Percentiles rank a stretch among this genome's conserved stretches.
These are phyloP conservation scores for Sungouiella thailandica DNA, from an alignment of 805 yeast species.

Conservation along the genomic window DNA sequence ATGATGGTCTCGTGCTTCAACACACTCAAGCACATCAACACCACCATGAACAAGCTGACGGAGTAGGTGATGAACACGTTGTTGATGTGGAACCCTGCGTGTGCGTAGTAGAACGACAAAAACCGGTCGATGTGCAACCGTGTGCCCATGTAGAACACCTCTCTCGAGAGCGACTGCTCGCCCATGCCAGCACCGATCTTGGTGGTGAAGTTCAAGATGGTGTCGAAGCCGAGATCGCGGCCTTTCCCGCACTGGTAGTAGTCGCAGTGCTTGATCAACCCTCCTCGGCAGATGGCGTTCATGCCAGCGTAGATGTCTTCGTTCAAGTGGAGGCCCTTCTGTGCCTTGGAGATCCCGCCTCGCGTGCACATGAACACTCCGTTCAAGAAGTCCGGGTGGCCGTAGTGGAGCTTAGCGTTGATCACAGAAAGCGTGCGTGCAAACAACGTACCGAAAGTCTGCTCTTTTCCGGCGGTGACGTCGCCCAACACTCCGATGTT, in stretches of 20 bases:
- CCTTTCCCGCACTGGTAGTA: slow-evolving; percentile 97
- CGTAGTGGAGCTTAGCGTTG: slow-evolving; percentile 93
- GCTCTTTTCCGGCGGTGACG: slow-evolving; percentile 96
- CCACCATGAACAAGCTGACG: slow-evolving; percentile 79
- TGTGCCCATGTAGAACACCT: slow-evolving; percentile 86
- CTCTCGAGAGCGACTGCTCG: slow-evolving; percentile 88
- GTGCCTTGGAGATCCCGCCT: slow-evolving; percentile 95
- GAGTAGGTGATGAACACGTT: slow-evolving; percentile 84
- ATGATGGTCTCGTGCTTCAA: slow-evolving; percentile 64
- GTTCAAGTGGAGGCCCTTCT: slow-evolving; percentile 85
- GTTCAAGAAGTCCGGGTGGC: slow-evolving; percentile 93
- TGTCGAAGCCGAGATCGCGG: slow-evolving; percentile 88
- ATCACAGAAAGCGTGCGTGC: slow-evolving; percentile 90
- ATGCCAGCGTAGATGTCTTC: slow-evolving; percentile 97
- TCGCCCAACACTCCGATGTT: slow-evolving; percentile 90
- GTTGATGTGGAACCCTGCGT: slow-evolving; percentile 93
- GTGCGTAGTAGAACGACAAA: slow-evolving; percentile 91
- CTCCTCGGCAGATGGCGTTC: slow-evolving; percentile 85
- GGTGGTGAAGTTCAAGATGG: slow-evolving; percentile 88
- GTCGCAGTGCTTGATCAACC: slow-evolving; percentile 91
- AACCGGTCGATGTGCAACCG: slow-evolving; percentile 85
- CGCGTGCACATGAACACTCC: slow-evolving; percentile 90
- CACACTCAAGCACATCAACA: slow-evolving; percentile 75
- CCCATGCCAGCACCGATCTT: slow-evolving; percentile 99
- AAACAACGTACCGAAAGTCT: slow-evolving; percentile 92